Percentiles rank a stretch among this genome's conserved stretches.
phyloP scores from a whole-genome alignment of 106 monocot species.

The Allium fistulosum region DNA sequence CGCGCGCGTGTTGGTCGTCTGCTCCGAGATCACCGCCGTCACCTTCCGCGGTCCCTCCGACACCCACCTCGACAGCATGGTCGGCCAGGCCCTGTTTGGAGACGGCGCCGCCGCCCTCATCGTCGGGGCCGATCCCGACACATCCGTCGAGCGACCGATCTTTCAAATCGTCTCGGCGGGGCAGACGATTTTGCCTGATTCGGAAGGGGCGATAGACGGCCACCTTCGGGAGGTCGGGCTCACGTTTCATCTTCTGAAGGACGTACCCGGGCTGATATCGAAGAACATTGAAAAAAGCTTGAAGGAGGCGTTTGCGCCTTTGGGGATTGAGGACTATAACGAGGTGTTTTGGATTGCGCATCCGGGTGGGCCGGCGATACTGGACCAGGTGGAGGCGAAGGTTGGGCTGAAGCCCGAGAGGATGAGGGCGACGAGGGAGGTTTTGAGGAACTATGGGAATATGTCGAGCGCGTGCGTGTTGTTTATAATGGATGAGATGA shows the following conservation, averaged over 20 bases:
- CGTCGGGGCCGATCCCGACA: conserved; percentile 54
- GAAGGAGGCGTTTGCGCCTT: conserved; percentile 34
- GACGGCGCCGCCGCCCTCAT: conserved; percentile 80
- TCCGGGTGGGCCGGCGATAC: conserved; percentile 36
- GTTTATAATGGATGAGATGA: conserved; percentile 58
- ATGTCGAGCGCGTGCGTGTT: conserved; percentile 32
- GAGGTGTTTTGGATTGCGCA: conserved; percentile 16
- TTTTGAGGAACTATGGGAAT: conserved; percentile 42
- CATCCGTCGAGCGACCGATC: conserved; percentile 35
- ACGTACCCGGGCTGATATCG: conserved; percentile 63
- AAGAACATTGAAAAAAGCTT: conserved; percentile 67
- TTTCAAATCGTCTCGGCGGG: conserved; percentile 46
- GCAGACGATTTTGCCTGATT: conserved; percentile 57
- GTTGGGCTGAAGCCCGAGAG: conserved; percentile 24
- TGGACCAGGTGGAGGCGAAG: conserved; percentile 48
- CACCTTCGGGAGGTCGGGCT: conserved; percentile 54
- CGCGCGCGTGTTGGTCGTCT: conserved; percentile 59
- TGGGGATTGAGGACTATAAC: conserved; percentile 51
- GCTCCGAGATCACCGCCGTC: conserved; percentile 71
- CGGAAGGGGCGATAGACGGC: conserved; percentile 71
- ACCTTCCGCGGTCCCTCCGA: conserved; percentile 62
- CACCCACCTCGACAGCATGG: conserved; percentile 49
- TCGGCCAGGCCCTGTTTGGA: conserved; percentile 74
- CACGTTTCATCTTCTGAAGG: conserved; percentile 61
- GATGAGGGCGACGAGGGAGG: conserved; percentile 33